Evolutionary conservation across 495 filamentous ascomycete genomes (phyloP), one percentile per base, ranked within the genome.

Genomic region (Hypoxylon lenormandii): DNA sequence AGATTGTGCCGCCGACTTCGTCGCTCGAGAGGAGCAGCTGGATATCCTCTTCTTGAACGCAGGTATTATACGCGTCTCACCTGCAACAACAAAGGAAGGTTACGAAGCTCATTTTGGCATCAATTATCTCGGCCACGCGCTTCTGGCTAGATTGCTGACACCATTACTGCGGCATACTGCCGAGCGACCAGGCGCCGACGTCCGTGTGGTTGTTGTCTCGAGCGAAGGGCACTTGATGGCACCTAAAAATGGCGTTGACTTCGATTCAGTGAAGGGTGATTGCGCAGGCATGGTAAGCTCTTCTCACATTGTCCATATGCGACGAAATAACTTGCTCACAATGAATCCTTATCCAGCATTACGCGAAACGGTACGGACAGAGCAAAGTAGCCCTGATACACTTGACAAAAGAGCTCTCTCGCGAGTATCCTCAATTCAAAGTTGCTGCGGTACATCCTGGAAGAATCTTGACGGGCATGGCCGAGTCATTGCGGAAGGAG

Each of bases 61-160:
- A 1, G 88, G 89, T 21, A 80, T 88, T 50, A 86, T 88, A 82
- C 82, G 77, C 0, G 64, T 80, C 1, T 79, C 83, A 0, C 74
- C 74, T 3, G 72, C 73, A 0, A 68, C 74, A 0, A 90, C 89
- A 1, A 72, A 78, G 16, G 85, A 90, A 13, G 86, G 88, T 5
- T 87, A 87, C 65, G 88, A 91, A 62, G 81, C 85, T 23, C 85
- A 89, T 59, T 86, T 90, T 64, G 87, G 87, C 30, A 87, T 85
- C 2, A 91, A 91, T 66, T 83, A 90, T 72, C 69, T 91, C 55
- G 87, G 87, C 3, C 88, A 89, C 64, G 84, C 84, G 37, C 80
- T 91, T 8, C 79, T 92, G 28, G 86, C 86, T 0, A 83, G 83
- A 61, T 77, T 90, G 5, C 80, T 92, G 1, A 77, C 90, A n/a